These are phyloP conservation scores for Fomes fomentarius DNA, from an alignment of 1,284 basidiomycete species.

Conservation along the genomic window DNA sequence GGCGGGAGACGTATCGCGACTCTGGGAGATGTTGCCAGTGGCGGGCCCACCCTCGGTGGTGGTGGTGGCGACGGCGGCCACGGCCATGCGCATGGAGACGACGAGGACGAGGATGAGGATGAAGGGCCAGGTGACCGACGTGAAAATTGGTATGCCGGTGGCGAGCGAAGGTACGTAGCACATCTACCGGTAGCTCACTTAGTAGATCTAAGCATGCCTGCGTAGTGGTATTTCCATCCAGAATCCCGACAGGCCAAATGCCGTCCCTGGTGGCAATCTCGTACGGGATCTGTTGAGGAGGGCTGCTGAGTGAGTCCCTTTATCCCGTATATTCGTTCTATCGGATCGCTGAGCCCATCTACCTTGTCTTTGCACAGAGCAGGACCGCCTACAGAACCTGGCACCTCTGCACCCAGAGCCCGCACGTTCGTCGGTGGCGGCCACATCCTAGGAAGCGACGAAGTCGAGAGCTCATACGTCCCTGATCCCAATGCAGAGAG, in stretches of 20 bases:
- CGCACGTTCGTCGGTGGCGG: conserved; percentile 69
- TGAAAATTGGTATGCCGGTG: conserved; percentile 83
- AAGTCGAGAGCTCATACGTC: conserved; percentile 70
- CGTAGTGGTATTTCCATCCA: conserved; percentile 87
- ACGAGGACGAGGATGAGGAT: conserved; percentile 53
- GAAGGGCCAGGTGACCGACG: conserved; percentile 45
- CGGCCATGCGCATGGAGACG: conserved; percentile 20
- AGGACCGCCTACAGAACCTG: conserved; percentile 39
- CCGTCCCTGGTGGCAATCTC: conserved; percentile 62
- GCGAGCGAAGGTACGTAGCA: conserved; percentile 80
- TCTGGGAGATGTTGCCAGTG: conserved; percentile 25
- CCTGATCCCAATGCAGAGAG: conserved; percentile 63
- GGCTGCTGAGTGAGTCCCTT: conserved; percentile 72
- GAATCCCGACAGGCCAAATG: conserved; percentile 68
- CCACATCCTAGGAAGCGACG: conserved; percentile 87
- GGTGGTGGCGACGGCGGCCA: conserved; percentile 15
- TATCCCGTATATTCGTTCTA: neutral
- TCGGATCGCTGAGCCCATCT: neutral
- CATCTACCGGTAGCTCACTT: neutral
- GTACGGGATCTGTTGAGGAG: conserved; percentile 84
- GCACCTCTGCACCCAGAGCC: conserved; percentile 16
- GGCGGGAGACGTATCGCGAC: conserved; percentile 28
- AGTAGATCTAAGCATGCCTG: too few species aligned
- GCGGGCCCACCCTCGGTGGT: conserved; percentile 16
- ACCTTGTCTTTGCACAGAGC: conserved; percentile 34